Evolutionary conservation across 441 rosid species (phyloP).

Genomic region (Erodium moschatum): DNA sequence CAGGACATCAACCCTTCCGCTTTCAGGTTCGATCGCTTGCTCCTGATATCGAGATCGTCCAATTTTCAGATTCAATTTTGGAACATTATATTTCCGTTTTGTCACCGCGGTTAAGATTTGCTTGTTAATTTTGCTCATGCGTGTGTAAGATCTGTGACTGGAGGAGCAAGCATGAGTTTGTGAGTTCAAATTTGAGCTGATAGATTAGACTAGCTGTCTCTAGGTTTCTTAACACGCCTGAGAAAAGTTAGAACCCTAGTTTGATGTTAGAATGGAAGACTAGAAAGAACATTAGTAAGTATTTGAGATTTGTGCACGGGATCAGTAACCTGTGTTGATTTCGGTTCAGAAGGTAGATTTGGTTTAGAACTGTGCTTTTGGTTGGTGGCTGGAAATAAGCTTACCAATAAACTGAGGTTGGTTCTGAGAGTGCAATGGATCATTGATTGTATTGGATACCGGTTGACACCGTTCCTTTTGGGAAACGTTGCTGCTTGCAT

Average conservation of each 20-base stretch:
- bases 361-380: not conserved
- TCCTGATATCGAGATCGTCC: not conserved
- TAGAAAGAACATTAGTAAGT: not conserved
- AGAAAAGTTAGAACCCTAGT: no score
- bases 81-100: not conserved
- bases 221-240: not conserved
- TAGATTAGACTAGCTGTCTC: not conserved
- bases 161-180: not conserved
- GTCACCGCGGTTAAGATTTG: not conserved
- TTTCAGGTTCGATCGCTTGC: slow-evolving; percentile 39
- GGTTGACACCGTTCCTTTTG: not conserved
- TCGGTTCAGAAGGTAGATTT: not conserved
- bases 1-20: slow-evolving; percentile 82
- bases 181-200: not conserved
- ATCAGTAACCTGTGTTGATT: not conserved
- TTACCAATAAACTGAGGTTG: not conserved
- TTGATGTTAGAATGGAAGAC: not conserved
- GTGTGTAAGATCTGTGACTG: not conserved
- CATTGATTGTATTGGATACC: not conserved
- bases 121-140: not conserved
- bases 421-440: not conserved
- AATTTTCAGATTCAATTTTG: not conserved
- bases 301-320: not conserved
- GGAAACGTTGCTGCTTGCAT: not conserved
- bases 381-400: not conserved